Base-by-base conservation (phyloP, 495 filamentous ascomycete genomes). In the Saxophila tyrrhenica region DNA sequence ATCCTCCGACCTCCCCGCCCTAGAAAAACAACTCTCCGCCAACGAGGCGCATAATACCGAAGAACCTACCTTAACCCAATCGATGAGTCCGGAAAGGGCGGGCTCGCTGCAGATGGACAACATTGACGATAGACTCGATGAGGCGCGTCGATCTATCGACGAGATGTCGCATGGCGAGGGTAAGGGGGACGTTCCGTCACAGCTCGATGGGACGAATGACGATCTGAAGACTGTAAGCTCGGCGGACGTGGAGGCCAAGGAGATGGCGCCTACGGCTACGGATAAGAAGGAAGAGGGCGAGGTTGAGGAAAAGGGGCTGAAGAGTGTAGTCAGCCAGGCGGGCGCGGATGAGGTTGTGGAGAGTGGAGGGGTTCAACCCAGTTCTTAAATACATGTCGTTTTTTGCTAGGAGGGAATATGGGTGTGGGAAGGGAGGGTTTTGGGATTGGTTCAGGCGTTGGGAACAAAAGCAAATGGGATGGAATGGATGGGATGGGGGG, bases 21-120 rank as follows among this genome's bases (percentile, higher is more conserved):
- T 57, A 16, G 55, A 57, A 32, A n/a, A 39, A 5, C 38, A 16
- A 13, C 29, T 57, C 1, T 39, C 55, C 17, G 50, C 11, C 1
- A 52, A 57, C 44, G 55, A 57, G 24, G 48, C 39, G 42, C n/a
- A 15, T 15, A 57, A 52, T 32, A 52, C 55, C 13, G 24, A 39
- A 29, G 55, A 52, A 42, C 55, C 55, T 9, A 25, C 55, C 19
- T 25, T 52, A 25, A 22, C 29, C 3, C 25, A 50, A 17, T 23
- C 48, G 3, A 35, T 35, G 29, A 7, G 7, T 5, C 29, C 29
- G 5, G 29, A 35, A 9, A 8, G 45, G 5, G 19, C 45, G 5
- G 20, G 45, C 5, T 13, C 45, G 9, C 20, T 8, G 5, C 45
- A 9, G 13, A 48, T 23, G 45, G 20, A 3, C 10, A 13, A 7